phyloP scores from a whole-genome alignment of 2,329 filamentous ascomycete genomes.

The Ceratocystis alfenasii region DNA sequence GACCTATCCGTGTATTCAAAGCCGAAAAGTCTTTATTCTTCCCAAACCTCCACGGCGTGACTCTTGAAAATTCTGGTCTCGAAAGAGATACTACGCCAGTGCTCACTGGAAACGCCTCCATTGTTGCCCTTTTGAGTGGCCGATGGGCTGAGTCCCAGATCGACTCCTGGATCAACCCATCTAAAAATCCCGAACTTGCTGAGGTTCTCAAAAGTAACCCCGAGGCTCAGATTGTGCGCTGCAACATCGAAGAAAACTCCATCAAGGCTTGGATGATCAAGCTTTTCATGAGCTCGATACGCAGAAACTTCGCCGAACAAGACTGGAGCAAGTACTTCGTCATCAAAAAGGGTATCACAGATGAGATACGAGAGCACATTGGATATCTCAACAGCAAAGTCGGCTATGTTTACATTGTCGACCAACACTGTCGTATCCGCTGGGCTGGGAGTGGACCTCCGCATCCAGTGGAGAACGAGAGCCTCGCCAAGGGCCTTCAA shows the following conservation, averaged over 20 bases:
- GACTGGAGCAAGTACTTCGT: slow-evolving; percentile 52
- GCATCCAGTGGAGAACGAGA: slow-evolving; percentile 52
- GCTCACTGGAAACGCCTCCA: slow-evolving; percentile 58
- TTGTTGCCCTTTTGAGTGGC: slow-evolving; percentile 72
- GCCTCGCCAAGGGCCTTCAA: slow-evolving; percentile 51
- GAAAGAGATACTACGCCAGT: slow-evolving; percentile 60
- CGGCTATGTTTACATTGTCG: slow-evolving; percentile 85
- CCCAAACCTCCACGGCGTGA: slow-evolving; percentile 77
- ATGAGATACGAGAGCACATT: slow-evolving; percentile 50
- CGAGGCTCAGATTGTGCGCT: slow-evolving; percentile 63
- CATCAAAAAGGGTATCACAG: slow-evolving; percentile 45
- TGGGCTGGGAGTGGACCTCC: slow-evolving; percentile 79
- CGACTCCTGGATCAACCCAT: slow-evolving; percentile 53
- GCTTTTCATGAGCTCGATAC: slow-evolving; percentile 44
- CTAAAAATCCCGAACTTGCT: slow-evolving; percentile 58
- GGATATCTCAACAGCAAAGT: slow-evolving; percentile 79
- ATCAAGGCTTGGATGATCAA: slow-evolving; percentile 50
- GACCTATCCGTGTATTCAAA: slow-evolving; percentile 74
- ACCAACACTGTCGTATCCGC: slow-evolving; percentile 74
- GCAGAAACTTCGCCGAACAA: slow-evolving; percentile 37
- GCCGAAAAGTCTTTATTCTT: slow-evolving; percentile 77
- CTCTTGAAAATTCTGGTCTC: slow-evolving; percentile 47
- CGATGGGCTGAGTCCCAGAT: slow-evolving; percentile 78
- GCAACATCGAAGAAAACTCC: slow-evolving; percentile 78
- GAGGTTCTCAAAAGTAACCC: slow-evolving; percentile 43